Percentiles rank a stretch among this genome's conserved stretches.
phyloP scores from a whole-genome alignment of 768 basidiomycete genomes.

The Leucogyrophana mollusca region DNA sequence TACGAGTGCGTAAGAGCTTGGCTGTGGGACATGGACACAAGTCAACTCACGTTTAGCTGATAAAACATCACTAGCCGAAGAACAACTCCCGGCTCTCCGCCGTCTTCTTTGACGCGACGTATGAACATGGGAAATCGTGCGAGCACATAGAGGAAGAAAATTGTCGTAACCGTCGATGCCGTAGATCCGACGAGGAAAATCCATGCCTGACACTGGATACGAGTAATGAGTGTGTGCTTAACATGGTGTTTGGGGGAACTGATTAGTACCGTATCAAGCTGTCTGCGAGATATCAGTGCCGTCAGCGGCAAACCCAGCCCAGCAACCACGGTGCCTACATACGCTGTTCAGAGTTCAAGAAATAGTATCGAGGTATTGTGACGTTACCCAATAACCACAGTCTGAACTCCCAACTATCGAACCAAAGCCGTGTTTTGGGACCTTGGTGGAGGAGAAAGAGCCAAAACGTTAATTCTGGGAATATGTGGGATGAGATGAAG shows the following conservation, averaged over 20 bases:
- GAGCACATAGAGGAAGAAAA: slow-evolving; percentile 72
- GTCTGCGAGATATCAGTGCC: slow-evolving; percentile 53
- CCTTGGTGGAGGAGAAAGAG: slow-evolving; percentile 80
- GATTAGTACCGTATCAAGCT: slow-evolving; percentile 53
- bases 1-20: background rate
- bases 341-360: background rate
- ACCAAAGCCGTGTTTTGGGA: slow-evolving; percentile 70
- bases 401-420: slow-evolving; percentile 75
- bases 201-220: slow-evolving; percentile 61
- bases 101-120: slow-evolving; percentile 64
- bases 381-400: slow-evolving; percentile 66
- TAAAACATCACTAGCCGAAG: slow-evolving; percentile 74
- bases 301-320: slow-evolving; percentile 74
- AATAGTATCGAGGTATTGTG: background rate
- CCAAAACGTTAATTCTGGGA: slow-evolving; percentile 79
- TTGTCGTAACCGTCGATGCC: slow-evolving; percentile 63
- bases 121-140: slow-evolving; percentile 71
- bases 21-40: background rate
- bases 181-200: slow-evolving; percentile 73
- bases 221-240: slow-evolving; percentile 9
- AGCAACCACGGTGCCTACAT: slow-evolving; percentile 59
- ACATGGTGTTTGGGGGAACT: background rate
- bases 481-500: slow-evolving; percentile 6
- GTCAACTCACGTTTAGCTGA: slow-evolving; percentile 65
- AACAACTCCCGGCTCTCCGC: slow-evolving; percentile 73